Evolutionary conservation across 1,284 basidiomycete genomes (phyloP), one percentile per base, ranked within the genome.

Genomic region (Hemileia vastatrix): DNA sequence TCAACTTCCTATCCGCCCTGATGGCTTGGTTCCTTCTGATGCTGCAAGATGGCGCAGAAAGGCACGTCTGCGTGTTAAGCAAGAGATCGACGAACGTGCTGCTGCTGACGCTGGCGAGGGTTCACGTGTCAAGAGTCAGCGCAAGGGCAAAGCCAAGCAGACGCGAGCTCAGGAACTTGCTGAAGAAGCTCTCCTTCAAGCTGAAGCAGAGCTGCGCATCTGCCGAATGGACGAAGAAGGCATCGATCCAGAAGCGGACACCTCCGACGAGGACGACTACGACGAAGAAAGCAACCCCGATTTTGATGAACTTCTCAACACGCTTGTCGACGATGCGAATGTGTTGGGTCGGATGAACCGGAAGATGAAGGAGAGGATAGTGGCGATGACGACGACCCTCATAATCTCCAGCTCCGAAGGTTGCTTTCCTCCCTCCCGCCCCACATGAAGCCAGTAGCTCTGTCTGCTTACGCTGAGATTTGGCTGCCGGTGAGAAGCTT

Each of bases 1-100:
- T n/a, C 18, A 40, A 31, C 59, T 66, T 21, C 54, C 64, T 19
- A 65, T 71, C 18, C 70, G 71, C 27, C 57, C 71, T 4, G 73
- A 75, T 36, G 73, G 73, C 3, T 64, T 75, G 5, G 65, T 70
- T 18, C 66, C 64, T n/a, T 55, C 67, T 4, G 72, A 75, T 52
- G 70, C 72, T 9, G 72, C 70, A 8, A 57, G 66, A 32, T 75
- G 72, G 72, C 64, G 70, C 15, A 54, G 67, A 31, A 67, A 66
- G 31, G 69, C 68, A 23, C 65, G 71, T 11, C 49, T 63, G 1
- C 55, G 67, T 3, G 54, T 64, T 43, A 62, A 71, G 55, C 67
- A 54, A 5, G 65, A 67, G 27, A 68, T 67, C 21, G 68, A 71
- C 51, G 70, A 71, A 27, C 54, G 44, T 5, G 70, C 69, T 18